These are phyloP conservation scores for Trichocladium antarcticum DNA, from an alignment of 495 filamentous ascomycete species.

Conservation along the genomic window DNA sequence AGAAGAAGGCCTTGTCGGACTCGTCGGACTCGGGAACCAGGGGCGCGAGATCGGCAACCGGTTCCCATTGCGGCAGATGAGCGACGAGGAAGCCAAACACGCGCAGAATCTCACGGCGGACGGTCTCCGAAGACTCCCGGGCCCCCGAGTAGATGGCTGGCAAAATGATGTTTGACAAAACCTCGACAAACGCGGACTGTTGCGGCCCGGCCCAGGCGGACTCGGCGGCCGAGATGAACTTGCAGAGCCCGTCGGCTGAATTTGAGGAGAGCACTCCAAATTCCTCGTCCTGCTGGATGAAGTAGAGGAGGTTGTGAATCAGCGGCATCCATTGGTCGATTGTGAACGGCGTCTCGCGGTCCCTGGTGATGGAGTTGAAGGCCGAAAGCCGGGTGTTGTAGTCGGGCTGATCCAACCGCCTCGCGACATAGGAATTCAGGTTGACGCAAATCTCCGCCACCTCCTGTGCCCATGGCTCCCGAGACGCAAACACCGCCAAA, in stretches of 20 bases:
- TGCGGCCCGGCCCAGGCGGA: constrained; percentile 24
- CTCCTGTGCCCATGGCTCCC: constrained; percentile 47
- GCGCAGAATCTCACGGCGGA: constrained; percentile 67
- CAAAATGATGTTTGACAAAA: constrained; percentile 54
- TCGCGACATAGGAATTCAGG: constrained; percentile 63
- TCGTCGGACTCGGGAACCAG: constrained; percentile 64
- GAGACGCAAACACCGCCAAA: constrained; percentile 53
- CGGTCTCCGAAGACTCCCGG: constrained; percentile 66
- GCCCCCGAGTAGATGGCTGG: constrained; percentile 66
- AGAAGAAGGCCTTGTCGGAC: constrained; percentile 81
- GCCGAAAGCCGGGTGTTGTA: constrained; percentile 70
- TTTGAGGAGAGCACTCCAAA: constrained; percentile 69
- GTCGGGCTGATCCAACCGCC: constrained; percentile 69
- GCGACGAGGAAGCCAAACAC: constrained; percentile 69
- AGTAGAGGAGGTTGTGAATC: constrained; percentile 80
- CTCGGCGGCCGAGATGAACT: constrained; percentile 56
- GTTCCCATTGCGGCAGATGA: constrained; percentile 52
- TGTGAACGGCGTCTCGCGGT: constrained; percentile 41
- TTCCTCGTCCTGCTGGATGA: constrained; percentile 77
- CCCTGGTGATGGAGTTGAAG: constrained; percentile 60
- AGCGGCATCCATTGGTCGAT: constrained; percentile 84
- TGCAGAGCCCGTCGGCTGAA: constrained; percentile 65
- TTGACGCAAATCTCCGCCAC: constrained; percentile 62
- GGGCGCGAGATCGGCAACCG: constrained; percentile 61
- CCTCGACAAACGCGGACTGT: constrained; percentile 30